These are phyloP conservation scores for Tylopilus sp. DNA, from an alignment of 768 basidiomycete genomes.

Conservation along the genomic window DNA sequence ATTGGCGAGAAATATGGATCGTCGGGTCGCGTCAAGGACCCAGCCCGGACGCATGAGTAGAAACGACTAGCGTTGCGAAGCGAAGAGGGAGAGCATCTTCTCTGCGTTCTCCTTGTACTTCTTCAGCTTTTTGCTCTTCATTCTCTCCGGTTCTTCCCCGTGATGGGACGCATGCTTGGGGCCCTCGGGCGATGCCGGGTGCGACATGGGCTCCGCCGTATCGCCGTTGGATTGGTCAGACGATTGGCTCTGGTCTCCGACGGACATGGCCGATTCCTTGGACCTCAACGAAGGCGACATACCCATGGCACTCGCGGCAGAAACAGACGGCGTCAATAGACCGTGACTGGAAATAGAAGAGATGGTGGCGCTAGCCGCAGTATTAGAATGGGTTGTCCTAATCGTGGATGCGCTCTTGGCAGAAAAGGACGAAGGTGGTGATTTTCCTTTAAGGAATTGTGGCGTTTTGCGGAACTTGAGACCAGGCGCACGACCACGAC, in stretches of 20 bases:
- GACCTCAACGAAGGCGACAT: conserved; percentile 72
- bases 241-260: conserved; percentile 66
- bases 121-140: conserved; percentile 73
- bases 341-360: conserved; percentile 45
- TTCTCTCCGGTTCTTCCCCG: conserved; percentile 50
- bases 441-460: conserved; percentile 71
- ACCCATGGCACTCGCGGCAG: conserved; percentile 41
- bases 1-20: conserved; percentile 13
- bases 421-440: conserved; percentile 46
- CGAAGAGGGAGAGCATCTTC: conserved; percentile 80
- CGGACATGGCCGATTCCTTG: conserved; percentile 74
- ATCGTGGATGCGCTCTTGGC: conserved; percentile 27
- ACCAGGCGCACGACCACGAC: conserved; percentile 65
- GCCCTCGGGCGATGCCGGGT: conserved; percentile 30
- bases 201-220: conserved; percentile 25
- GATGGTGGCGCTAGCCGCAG: conserved; percentile 33
- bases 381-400: conserved; percentile 44
- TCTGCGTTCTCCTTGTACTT: conserved; percentile 87
- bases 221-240: conserved; percentile 70
- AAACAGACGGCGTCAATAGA: conserved; percentile 62
- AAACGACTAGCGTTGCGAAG: conserved; percentile 55
- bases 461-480: conserved; percentile 73
- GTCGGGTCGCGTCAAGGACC: conserved; percentile 19
- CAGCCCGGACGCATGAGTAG: conserved; percentile 16
- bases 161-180: conserved; percentile 28